phyloP scores from a whole-genome alignment of 2,329 filamentous ascomycete genomes.

The Trichoderma sp. region DNA sequence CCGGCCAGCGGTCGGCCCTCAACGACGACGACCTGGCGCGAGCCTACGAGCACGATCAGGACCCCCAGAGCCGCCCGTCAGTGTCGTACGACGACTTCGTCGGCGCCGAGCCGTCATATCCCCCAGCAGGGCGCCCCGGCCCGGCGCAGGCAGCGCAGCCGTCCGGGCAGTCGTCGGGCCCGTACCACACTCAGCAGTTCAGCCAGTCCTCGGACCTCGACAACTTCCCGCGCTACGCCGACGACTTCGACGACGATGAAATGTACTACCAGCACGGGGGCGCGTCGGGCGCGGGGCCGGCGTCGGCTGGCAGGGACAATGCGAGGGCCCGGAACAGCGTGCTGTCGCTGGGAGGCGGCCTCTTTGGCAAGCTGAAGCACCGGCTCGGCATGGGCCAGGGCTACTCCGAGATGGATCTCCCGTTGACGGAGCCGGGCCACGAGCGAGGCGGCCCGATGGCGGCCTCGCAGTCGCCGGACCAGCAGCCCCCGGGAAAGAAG shows the following conservation, averaged over 20 bases:
- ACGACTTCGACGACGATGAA: constrained; percentile 80
- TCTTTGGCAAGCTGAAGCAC: constrained; percentile 85
- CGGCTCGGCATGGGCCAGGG: constrained; percentile 83
- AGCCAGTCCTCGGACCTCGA: constrained; percentile 80
- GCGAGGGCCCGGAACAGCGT: constrained; percentile 86
- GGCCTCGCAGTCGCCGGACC: constrained; percentile 40
- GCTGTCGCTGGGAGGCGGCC: constrained; percentile 79
- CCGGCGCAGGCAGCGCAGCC: constrained; percentile 31
- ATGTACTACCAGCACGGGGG: constrained; percentile 81
- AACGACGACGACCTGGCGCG: constrained; percentile 80
- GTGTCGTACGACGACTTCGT: constrained; percentile 96
- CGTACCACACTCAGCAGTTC: constrained; percentile 56
- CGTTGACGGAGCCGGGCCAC: constrained; percentile 73
- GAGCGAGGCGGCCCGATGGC: constrained; percentile 43
- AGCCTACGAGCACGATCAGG: constrained; percentile 71
- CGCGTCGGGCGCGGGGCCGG: constrained; percentile 59
- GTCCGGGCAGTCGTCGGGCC: constrained; percentile 32
- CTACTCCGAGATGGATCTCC: constrained; percentile 98
- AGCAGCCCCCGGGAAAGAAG: constrained; percentile 52
- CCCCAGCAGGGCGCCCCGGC: constrained; percentile 47
- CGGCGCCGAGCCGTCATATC: constrained; percentile 61
- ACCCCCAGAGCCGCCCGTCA: constrained; percentile 71
- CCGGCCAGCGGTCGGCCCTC: constrained; percentile 74
- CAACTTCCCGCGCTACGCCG: constrained; percentile 90
- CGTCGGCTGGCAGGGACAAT: constrained; percentile 48